Base-by-base conservation (phyloP, 1,139 yeast species). In the Pichia sp. region DNA sequence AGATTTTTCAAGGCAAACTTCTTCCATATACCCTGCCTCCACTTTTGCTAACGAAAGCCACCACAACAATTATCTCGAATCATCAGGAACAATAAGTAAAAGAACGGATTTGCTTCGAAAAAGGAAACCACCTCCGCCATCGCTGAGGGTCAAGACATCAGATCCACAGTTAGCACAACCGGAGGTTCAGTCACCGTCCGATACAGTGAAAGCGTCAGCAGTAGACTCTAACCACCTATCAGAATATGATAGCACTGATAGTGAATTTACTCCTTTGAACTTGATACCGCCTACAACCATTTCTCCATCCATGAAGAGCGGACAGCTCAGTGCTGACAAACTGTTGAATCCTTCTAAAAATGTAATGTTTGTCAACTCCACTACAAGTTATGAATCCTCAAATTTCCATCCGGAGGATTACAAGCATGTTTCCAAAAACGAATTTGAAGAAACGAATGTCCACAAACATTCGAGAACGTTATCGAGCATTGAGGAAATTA, bases 401-500 rank as follows among this genome's bases (percentile, higher is more conserved):
- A 36, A 14, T 10, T 36, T 36, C 16, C 40, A 36, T 14, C 16
- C 9, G 14, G 1, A 34, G 38, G 33, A 42, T 36, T 24, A 45
- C 41, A 17, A 34, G 30, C 6, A 17, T 40, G 0, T 12, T 31
- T 14, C 40, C 16, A 12, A 10, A 14, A 36, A 36, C 4, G 40
- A 36, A 9, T 36, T 16, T 36, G 12, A 36, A 14, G n/a, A 36
- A 34, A 16, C 17, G 6, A 48, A 46, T 20, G 43, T 17, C 6
- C 60, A 58, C 49, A 52, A 54, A 34, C 61, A 59, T 47, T 54
- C 60, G 24, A 56, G 59, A 38, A 59, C 60, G 3, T 48, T 59
- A n/a, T 59, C 61, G 10, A 59, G 61, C 50, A 55, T 59, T n/a
- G 61, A 58, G 45, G 61, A 59, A 29, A 59, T 59, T 6, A 58